Percentiles rank a stretch among this genome's conserved stretches.
Evolutionary conservation across 2,329 filamentous ascomycete species (phyloP).

Genomic region (Verticillium klebahnii): DNA sequence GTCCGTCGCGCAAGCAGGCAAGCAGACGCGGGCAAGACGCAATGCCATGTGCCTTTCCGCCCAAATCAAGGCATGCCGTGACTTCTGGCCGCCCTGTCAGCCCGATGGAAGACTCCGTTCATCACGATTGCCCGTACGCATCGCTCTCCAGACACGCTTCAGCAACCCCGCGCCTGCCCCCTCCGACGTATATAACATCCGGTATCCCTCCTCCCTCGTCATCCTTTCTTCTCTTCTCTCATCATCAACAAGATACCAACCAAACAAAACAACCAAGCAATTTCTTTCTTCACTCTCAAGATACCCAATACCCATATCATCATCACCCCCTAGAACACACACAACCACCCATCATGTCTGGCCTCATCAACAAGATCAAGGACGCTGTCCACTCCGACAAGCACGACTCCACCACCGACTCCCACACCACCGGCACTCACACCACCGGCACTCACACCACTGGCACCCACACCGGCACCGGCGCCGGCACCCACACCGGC

Average conservation of each 20-base stretch:
- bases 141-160: background rate
- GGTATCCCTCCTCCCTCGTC: conserved; percentile 3
- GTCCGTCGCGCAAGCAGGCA: background rate
- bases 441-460: conserved; percentile 19
- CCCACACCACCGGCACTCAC: conserved; percentile 10
- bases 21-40: background rate
- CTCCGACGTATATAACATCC: conserved; percentile 11
- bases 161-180: background rate
- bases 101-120: background rate
- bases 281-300: conserved; percentile 5
- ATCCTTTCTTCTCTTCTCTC: background rate
- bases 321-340: background rate
- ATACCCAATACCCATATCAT: conserved; percentile 9
- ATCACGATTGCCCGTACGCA: background rate
- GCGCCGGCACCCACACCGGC: conserved; percentile 10
- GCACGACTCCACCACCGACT: conserved; percentile 10
- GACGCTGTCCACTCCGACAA: conserved; percentile 45
- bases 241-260: conserved; percentile 11
- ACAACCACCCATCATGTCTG: conserved; percentile 44
- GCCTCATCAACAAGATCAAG: conserved; percentile 56
- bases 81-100: background rate
- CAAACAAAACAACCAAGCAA: conserved; percentile 7
- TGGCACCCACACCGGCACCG: conserved; percentile 16
- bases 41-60: background rate
- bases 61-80: background rate